Conservation (phyloP, 2,329 filamentous ascomycete genomes). For the Cercospora sesami region DNA sequence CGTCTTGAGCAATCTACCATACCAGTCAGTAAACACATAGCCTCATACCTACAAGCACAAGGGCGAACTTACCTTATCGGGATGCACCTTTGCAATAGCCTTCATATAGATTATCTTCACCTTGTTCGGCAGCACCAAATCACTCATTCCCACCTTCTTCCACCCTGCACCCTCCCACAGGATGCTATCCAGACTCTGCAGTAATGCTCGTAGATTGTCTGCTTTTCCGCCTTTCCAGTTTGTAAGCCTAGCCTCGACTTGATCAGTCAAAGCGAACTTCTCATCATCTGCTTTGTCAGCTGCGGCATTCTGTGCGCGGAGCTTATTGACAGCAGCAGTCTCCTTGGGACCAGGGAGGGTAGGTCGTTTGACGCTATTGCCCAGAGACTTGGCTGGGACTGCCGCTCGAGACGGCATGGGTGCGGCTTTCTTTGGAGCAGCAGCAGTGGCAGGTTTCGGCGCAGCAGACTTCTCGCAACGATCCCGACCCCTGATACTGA, state of each 20-base stretch:
- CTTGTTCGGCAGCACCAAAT: conserved; percentile 87
- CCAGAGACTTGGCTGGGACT: conserved; percentile 27
- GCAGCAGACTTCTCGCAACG: conserved; percentile 83
- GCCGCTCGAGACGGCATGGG: conserved; percentile 37
- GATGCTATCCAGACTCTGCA: conserved; percentile 83
- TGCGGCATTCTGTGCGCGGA: conserved; percentile 81
- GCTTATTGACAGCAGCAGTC: conserved; percentile 72
- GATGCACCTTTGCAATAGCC: conserved; percentile 97
- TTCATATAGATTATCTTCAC: conserved; percentile 99
- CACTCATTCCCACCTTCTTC: conserved; percentile 95
- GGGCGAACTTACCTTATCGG: conserved; percentile 99
- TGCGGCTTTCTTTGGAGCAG: conserved; percentile 47
- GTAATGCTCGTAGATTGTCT: conserved; percentile 83
- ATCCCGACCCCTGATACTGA: conserved; percentile 80
- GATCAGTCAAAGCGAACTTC: conserved; percentile 83
- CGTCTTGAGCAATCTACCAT: conserved; percentile 58
- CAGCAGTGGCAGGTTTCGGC: conserved; percentile 54
- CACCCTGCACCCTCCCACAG: conserved; percentile 90
- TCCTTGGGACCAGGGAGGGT: conserved; percentile 42
- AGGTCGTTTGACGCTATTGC: conserved; percentile 33
- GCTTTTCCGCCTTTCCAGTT: conserved; percentile 88
- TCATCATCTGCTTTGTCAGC: conserved; percentile 87
- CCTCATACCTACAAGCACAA: conserved; percentile 71
- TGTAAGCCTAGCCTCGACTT: conserved; percentile 75
- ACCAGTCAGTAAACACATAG: neutral